Percentiles rank a stretch among this genome's conserved stretches.
Evolutionary conservation across 2,329 filamentous ascomycete species (phyloP).

Genomic region (Fusarium tanahbumbuense): DNA sequence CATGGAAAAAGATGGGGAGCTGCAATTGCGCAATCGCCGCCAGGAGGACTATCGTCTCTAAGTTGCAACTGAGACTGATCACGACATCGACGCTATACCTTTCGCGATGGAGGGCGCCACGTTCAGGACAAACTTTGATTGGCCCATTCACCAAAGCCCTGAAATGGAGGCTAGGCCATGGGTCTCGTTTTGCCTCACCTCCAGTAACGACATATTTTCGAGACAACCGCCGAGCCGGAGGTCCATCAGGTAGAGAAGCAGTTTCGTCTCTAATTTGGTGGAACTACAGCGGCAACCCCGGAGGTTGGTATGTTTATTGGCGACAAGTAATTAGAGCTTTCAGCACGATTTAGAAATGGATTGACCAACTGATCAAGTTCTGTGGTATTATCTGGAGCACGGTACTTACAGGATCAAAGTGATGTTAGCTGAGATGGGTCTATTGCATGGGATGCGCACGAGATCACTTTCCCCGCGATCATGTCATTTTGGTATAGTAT

Average conservation of each 20-base stretch:
- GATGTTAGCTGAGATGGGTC: constrained; percentile 15
- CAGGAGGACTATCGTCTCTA: constrained; percentile 46
- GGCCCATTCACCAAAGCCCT: constrained; percentile 42
- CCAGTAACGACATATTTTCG: constrained; percentile 35
- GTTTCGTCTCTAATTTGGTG: constrained; percentile 15
- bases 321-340: not conserved
- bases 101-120: constrained; percentile 55
- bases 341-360: constrained; percentile 29
- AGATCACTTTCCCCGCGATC: constrained; percentile 41
- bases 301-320: constrained; percentile 10
- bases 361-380: not conserved
- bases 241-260: constrained; percentile 33
- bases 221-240: constrained; percentile 46
- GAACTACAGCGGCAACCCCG: constrained; percentile 25
- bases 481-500: constrained; percentile 41
- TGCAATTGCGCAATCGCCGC: constrained; percentile 54
- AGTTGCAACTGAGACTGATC: constrained; percentile 56
- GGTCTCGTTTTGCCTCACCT: constrained; percentile 42
- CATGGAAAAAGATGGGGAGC: constrained; percentile 44
- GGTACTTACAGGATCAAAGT: not conserved
- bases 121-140: constrained; percentile 50
- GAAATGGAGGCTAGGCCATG: constrained; percentile 42
- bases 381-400: not conserved
- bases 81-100: constrained; percentile 65
- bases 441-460: constrained; percentile 33